Evolutionary conservation across 2,329 filamentous ascomycete genomes (phyloP), one percentile per base, ranked within the genome.

Genomic region (Lasiodiplodia sp.): DNA sequence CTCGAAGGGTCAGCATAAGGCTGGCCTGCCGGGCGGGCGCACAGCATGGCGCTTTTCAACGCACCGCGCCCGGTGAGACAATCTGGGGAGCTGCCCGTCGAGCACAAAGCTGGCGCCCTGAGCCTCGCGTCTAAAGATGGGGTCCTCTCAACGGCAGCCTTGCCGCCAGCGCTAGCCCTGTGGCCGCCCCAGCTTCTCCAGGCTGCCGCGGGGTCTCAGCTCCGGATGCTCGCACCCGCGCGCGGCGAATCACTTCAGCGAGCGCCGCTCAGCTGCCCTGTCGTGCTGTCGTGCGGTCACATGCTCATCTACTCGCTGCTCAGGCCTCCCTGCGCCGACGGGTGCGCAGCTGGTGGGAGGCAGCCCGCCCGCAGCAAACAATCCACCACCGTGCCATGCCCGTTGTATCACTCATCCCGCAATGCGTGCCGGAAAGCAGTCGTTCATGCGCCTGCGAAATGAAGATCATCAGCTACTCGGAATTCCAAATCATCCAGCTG

Each of bases 331-430:
- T 60, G 56, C 56, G 56, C 38, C 11, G 38, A n/a, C 31, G 57
- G 25, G 16, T 16, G 40, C 57, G 57, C 57, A 62, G 23, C 44
- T 52, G 60, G 21, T 52, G 52, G 47, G 60, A 52, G 38, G 14
- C 60, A 52, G 31, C 60, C 60, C 60, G 40, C 21, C 56, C 25
- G 57, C 37, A 63, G 60, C 47, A 64, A 64, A 64, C 60, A 44
- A 18, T 40, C 57, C 11, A 12, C 38, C 14, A 18, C 18, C 16
- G 38, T 47, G 57, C 60, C 31, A 31, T 52, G 16, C 31, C 47
- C 28, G 12, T 52, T 38, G 60, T 23, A 63, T 64, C 60, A 64
- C 60, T 38, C 47, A 12, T 38, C 47, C 21, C n/a, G 60, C 12
- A 21, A 38, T 57, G 53, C 31, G 53, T 57, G 53, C 53, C 53